Percentiles rank a stretch among this genome's conserved stretches.
phyloP scores from a whole-genome alignment of 1,139 yeast species.

The Scheffersomyces illinoinensis region DNA sequence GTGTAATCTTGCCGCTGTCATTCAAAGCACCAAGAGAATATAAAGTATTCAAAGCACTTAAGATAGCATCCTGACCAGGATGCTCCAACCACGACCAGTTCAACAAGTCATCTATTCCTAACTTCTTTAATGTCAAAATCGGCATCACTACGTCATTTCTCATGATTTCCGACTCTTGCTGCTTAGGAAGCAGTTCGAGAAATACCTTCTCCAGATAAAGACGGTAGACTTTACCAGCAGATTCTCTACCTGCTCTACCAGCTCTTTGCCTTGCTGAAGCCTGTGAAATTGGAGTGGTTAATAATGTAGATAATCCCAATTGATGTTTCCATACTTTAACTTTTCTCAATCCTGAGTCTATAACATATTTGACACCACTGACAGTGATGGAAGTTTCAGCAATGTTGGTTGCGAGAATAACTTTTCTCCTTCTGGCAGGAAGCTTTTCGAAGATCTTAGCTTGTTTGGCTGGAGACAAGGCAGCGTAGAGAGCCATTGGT shows the following conservation, averaged over 20 bases:
- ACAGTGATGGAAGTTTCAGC: constrained; percentile 98
- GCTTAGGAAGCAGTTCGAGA: constrained; percentile 53
- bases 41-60: constrained; percentile 75
- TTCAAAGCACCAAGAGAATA: constrained; percentile 79
- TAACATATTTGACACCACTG: constrained; percentile 90
- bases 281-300: constrained; percentile 89
- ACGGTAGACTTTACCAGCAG: constrained; percentile 82
- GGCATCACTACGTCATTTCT: constrained; percentile 87
- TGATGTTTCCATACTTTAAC: constrained; percentile 95
- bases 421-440: constrained; percentile 65
- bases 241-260: constrained; percentile 99
- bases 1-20: constrained; percentile 73
- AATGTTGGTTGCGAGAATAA: constrained; percentile 88
- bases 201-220: constrained; percentile 77
- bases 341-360: constrained; percentile 90
- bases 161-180: constrained; percentile 90
- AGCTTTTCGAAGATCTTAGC: constrained; percentile 70
- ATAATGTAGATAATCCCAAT: constrained; percentile 82
- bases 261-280: constrained; percentile 95
- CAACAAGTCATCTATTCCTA: constrained; percentile 80
- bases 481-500: constrained; percentile 88
- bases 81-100: constrained; percentile 93
- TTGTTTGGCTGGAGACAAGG: constrained; percentile 84
- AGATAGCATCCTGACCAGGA: constrained; percentile 77
- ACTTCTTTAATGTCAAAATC: constrained; percentile 74